phyloP scores from a whole-genome alignment of 2,329 filamentous ascomycete species.

The Nigrospora sphaerica region DNA sequence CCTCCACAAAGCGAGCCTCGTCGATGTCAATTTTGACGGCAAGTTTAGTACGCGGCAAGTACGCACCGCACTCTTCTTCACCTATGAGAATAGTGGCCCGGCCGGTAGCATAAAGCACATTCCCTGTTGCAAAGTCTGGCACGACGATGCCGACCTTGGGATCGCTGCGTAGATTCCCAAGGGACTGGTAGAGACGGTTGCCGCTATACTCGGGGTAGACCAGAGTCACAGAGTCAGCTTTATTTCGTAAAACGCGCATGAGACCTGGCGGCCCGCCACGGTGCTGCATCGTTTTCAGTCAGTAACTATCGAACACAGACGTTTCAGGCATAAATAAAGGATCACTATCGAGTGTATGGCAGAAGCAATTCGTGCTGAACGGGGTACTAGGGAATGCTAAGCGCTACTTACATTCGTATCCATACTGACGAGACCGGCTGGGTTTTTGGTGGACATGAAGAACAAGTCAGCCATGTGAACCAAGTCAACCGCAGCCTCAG shows the following conservation, averaged over 20 bases:
- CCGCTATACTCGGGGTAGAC: slow-evolving; percentile 81
- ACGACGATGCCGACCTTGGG: slow-evolving; percentile 64
- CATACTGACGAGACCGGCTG: slow-evolving; percentile 54
- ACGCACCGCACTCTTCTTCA: slow-evolving; percentile 43
- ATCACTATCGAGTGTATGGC: too few relatives aligned
- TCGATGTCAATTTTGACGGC: slow-evolving; percentile 61
- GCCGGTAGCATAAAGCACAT: slow-evolving; percentile 71
- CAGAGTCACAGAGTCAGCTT: slow-evolving; percentile 39
- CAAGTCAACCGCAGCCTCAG: slow-evolving; percentile 48
- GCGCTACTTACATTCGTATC: slow-evolving; percentile 54
- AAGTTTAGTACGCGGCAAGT: slow-evolving; percentile 65
- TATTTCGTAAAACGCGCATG: slow-evolving; percentile 57
- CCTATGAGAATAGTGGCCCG: slow-evolving; percentile 59
- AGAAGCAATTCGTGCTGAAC: too few relatives aligned
- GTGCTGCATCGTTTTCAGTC: slow-evolving; percentile 26
- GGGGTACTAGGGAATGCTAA: too few relatives aligned
- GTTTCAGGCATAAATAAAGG: too few relatives aligned
- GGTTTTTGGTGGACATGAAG: slow-evolving; percentile 65
- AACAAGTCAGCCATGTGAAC: slow-evolving; percentile 64
- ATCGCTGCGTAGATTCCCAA: slow-evolving; percentile 67
- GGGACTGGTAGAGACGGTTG: slow-evolving; percentile 75
- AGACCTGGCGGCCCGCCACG: slow-evolving; percentile 72
- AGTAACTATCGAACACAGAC: too few relatives aligned
- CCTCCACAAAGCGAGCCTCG: slow-evolving; percentile 53
- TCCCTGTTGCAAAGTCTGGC: slow-evolving; percentile 65